Conservation (phyloP, 441 rosid species). For the Syzygium malaccense region DNA sequence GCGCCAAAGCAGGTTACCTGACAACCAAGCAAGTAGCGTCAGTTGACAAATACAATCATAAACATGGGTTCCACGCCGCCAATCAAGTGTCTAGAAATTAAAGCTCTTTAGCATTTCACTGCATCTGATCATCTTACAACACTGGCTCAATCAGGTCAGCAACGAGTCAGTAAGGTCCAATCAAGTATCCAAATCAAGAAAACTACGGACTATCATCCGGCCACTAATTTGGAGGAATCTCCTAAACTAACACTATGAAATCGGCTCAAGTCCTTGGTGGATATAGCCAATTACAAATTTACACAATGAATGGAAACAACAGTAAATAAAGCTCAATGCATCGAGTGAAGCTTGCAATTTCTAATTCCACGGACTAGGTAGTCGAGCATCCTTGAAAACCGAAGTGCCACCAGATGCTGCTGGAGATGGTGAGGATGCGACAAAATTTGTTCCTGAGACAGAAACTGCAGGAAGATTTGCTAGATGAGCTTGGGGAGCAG, state of each 20-base stretch:
- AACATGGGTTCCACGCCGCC: background rate
- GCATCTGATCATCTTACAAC: background rate
- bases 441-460: slow-evolving; percentile 67
- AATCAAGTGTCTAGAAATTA: background rate
- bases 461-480: slow-evolving; percentile 40
- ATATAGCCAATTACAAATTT: background rate
- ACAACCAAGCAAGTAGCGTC: background rate
- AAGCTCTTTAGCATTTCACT: background rate
- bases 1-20: background rate
- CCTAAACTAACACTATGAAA: background rate
- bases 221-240: background rate
- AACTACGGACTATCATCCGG: background rate
- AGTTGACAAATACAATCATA: background rate
- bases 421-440: slow-evolving; percentile 80
- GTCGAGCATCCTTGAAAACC: slow-evolving; percentile 61
- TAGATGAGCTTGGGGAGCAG: slow-evolving; percentile 35
- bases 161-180: background rate
- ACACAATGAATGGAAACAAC: background rate
- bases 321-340: background rate
- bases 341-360: background rate
- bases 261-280: background rate
- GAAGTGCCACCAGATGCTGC: slow-evolving; percentile 91
- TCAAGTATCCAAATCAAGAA: background rate
- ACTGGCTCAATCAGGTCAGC: background rate
- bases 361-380: slow-evolving; percentile 89